Base-by-base conservation (phyloP, 2,329 filamentous ascomycete genomes). In the Hirsutella minnesotensis region DNA sequence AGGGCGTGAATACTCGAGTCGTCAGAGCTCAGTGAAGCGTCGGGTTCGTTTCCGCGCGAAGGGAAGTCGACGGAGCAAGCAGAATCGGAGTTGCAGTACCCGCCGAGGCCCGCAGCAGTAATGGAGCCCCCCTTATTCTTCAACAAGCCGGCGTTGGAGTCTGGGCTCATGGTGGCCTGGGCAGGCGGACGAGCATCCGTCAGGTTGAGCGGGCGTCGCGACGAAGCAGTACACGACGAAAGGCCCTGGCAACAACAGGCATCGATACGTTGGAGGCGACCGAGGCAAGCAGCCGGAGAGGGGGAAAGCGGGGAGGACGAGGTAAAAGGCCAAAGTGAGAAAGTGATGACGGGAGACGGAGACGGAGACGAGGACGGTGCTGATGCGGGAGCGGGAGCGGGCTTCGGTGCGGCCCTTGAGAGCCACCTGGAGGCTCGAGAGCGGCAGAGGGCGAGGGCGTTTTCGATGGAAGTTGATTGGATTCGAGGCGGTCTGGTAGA, bases 221-320 rank as follows among this genome's bases (percentile, higher is more conserved):
- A 62, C 60, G 59, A 59, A 62, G 62, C 56, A 58, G 58, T 57
- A 59, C 48, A 46, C 46, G 55, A 57, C 58, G 58, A 61, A 50
- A 62, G 56, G 62, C 59, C 61, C 63, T 67, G 64, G 65, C 63
- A 66, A 57, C 57, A 55, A 58, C 57, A 57, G 59, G 62, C 64
- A 68, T 69, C 59, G 66, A 68, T 67, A 65, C 62, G 67, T 63
- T 68, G 66, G n/a, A n/a, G n/a, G n/a, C n/a, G n/a, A n/a, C n/a
- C n/a, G n/a, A n/a, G n/a, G n/a, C n/a, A n/a, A n/a, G n/a, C n/a
- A n/a, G n/a, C 64, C 42, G 38, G 44, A 9, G 24, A 30, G 31
- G 19, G 33, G 16, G 3, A 18, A 20, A 33, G 39, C 31, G 39
- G 13, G 18, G 29, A 19, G 9, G 27, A 41, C 18, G 16, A 19